phyloP scores from a whole-genome alignment of 169 alveolate genomes.

The Plasmodium chabaudi region DNA sequence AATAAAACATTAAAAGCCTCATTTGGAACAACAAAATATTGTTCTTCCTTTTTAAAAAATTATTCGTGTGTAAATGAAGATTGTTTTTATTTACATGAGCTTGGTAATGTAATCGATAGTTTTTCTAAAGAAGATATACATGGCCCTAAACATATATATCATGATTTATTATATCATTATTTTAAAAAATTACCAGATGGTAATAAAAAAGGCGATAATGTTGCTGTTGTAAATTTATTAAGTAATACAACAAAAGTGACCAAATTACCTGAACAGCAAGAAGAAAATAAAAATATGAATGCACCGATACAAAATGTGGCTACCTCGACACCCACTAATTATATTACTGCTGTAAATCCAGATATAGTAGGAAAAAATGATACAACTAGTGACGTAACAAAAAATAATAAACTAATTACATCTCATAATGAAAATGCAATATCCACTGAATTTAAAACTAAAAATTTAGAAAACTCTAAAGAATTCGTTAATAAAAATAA shows the following conservation, averaged over 20 bases:
- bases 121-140: constrained; percentile 79
- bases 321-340: too few species aligned
- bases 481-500: not conserved
- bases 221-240: not conserved
- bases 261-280: too few species aligned
- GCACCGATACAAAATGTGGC: too few species aligned
- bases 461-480: constrained; percentile 6
- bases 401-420: not conserved
- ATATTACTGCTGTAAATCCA: too few species aligned
- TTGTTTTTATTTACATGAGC: constrained; percentile 93
- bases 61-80: constrained; percentile 91
- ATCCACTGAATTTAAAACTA: constrained; percentile 25
- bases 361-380: too few species aligned
- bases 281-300: too few species aligned
- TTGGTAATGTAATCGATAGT: constrained; percentile 89
- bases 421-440: not conserved
- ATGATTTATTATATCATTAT: constrained; percentile 71
- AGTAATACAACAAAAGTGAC: not conserved
- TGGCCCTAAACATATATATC: constrained; percentile 76
- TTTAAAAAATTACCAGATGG: constrained; percentile 55
- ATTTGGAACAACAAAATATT: constrained; percentile 95
- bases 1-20: constrained; percentile 92
- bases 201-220: constrained; percentile 7
- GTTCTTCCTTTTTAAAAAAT: constrained; percentile 91
- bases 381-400: not conserved